Base-by-base conservation (phyloP, 805 yeast species). In the Kuraishia piskuri region DNA sequence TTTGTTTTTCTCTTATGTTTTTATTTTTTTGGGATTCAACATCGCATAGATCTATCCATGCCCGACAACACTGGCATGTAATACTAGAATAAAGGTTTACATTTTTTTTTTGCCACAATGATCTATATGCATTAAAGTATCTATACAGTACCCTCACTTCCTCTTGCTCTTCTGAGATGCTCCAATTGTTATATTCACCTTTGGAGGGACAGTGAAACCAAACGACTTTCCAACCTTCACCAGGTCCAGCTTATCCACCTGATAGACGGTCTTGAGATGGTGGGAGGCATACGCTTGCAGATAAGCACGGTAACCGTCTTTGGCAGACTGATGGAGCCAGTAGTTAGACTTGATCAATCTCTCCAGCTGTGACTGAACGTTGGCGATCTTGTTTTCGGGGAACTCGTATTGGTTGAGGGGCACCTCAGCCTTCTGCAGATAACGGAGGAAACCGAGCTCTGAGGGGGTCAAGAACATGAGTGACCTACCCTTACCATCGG, bases 371-470 rank as follows among this genome's bases (percentile, higher is more conserved):
- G 89, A 79, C 72, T 94, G 99, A 50, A 94, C 96, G 66, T 94
- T 94, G 60, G 97, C 98, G 58, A 94, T 90, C 72, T 94, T 94
- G 66, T 80, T 88, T 22, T 87, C 68, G 53, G 99, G 99, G 76
- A 94, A 94, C 69, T 94, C 99, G 70, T 86, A 94, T 74, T 94
- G 99, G 69, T 94, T 94, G 64, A 94, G 77, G 51, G 99, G 99
- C 37, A 94, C 99, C 68, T 91, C 92, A 52, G 99, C 97, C 9
- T 95, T 95, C 65, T 94, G 94, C 67, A 94, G 79, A 68, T 94
- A 94, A 64, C 98, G 80, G 67, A 94, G 73, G 74, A 94, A 94
- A 2, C 99, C 99, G 51, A 94, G 78, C 71, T 94, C 99, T 47
- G 82, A 83, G 48, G 99, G 99, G 8, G 92, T 85, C 68, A 94